A percentile compares a stretch with the other conserved stretches of the same genome.
These are phyloP conservation scores for Endoconidiophora laricicola DNA, from an alignment of 2,329 filamentous ascomycete genomes.

Conservation along the genomic window DNA sequence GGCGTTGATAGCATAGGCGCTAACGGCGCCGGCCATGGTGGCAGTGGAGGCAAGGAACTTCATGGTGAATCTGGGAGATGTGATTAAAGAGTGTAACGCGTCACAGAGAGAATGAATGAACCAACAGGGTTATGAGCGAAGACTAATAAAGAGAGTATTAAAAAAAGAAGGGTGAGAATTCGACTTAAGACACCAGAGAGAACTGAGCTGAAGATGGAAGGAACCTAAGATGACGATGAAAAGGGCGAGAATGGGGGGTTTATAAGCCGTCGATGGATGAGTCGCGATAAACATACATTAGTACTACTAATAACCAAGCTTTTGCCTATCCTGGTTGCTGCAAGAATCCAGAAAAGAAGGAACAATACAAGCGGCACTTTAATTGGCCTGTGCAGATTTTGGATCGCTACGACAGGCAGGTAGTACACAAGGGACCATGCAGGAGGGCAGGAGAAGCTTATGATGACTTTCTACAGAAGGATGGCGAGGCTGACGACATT, in stretches of 20 bases:
- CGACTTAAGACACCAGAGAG: neutral
- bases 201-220: neutral
- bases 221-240: neutral
- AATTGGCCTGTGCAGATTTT: slow-evolving; percentile 3
- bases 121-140: neutral
- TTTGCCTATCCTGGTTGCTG: slow-evolving; percentile 1
- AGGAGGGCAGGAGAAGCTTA: slow-evolving; percentile 4
- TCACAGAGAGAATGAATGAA: too few species aligned
- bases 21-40: slow-evolving; percentile 10
- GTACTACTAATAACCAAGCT: neutral
- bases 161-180: neutral
- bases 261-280: too few species aligned
- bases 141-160: neutral
- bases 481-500: too few species aligned
- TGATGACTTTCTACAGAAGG: too few species aligned
- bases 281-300: neutral
- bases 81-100: neutral
- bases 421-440: neutral
- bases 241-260: too few species aligned
- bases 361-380: slow-evolving; percentile 1
- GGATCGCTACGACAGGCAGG: neutral
- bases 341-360: slow-evolving; percentile 2
- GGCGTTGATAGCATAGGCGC: slow-evolving; percentile 6
- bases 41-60: slow-evolving; percentile 8
- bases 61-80: slow-evolving; percentile 1